These are phyloP conservation scores for Daedalea quercina DNA, from an alignment of 768 basidiomycete genomes.

Conservation along the genomic window DNA sequence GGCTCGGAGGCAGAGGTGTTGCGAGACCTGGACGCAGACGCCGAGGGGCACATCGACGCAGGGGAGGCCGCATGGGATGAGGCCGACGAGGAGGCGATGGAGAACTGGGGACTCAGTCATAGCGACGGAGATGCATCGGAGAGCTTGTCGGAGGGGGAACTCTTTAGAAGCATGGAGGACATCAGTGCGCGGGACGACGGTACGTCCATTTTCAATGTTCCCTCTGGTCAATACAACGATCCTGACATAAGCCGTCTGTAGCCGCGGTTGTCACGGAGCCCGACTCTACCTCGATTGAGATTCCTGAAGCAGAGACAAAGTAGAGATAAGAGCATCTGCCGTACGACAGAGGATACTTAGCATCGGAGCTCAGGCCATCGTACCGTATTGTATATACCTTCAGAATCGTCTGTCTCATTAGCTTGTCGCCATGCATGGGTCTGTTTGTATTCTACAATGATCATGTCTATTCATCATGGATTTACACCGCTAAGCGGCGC, in stretches of 20 bases:
- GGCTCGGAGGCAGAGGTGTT: neutral
- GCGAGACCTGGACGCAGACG: neutral
- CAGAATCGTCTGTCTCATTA: neutral
- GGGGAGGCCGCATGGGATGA: slow-evolving; percentile 12
- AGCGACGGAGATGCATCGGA: slow-evolving; percentile 30
- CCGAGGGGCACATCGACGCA: slow-evolving; percentile 6
- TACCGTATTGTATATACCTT: neutral
- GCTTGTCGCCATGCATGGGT: neutral
- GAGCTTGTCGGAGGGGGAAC: slow-evolving; percentile 14
- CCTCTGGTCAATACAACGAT: neutral
- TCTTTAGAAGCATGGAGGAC: slow-evolving; percentile 8
- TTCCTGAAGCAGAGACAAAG: neutral
- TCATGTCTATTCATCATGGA: neutral
- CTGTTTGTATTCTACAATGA: neutral
- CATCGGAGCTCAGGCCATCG: neutral
- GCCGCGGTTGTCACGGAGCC: neutral
- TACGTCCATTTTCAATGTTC: neutral
- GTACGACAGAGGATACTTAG: neutral
- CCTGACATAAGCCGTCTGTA: neutral
- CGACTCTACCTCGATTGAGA: neutral
- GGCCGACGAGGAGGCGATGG: slow-evolving; percentile 18
- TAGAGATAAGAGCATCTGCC: neutral
- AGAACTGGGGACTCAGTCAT: slow-evolving; percentile 32
- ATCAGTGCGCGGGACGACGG: slow-evolving; percentile 5
- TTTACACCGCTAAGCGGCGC: neutral